These are phyloP conservation scores for Hyphodiscus sp. DNA, from an alignment of 2,329 filamentous ascomycete species.

Conservation along the genomic window DNA sequence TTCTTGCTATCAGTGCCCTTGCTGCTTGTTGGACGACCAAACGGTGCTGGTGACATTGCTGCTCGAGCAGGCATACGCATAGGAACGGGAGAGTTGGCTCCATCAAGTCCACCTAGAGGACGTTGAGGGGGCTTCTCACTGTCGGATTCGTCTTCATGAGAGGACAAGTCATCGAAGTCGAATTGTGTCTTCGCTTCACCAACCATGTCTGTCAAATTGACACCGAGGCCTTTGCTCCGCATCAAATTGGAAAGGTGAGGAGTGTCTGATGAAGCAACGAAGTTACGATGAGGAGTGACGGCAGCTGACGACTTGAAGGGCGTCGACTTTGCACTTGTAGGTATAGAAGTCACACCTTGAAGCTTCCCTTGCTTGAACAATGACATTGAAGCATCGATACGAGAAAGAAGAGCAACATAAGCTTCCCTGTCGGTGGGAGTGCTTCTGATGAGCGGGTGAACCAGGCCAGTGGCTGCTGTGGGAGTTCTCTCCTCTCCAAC, in stretches of 20 bases:
- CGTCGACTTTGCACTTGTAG: slow-evolving; percentile 28
- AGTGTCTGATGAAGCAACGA: slow-evolving; percentile 50
- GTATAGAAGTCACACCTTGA: slow-evolving; percentile 41
- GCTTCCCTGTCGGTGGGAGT: slow-evolving; percentile 49
- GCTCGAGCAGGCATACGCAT: slow-evolving; percentile 56
- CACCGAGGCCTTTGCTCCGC: slow-evolving; percentile 52
- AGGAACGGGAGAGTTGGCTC: slow-evolving; percentile 31
- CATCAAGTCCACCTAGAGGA: slow-evolving; percentile 31
- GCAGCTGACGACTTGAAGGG: slow-evolving; percentile 24
- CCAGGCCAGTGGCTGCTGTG: slow-evolving; percentile 38
- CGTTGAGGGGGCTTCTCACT: slow-evolving; percentile 32
- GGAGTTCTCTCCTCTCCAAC: slow-evolving; percentile 37
- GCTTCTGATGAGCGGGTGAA: slow-evolving; percentile 55
- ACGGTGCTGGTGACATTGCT: slow-evolving; percentile 44
- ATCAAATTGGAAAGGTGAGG: slow-evolving; percentile 64
- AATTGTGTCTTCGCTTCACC: slow-evolving; percentile 51
- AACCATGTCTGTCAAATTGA: slow-evolving; percentile 56
- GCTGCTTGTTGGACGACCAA: slow-evolving; percentile 47
- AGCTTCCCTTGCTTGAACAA: slow-evolving; percentile 46
- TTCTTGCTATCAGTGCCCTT: slow-evolving; percentile 41
- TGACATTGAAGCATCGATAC: slow-evolving; percentile 48
- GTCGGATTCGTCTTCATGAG: slow-evolving; percentile 50
- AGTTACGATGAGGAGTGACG: slow-evolving; percentile 28
- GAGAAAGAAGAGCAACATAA: slow-evolving; percentile 42
- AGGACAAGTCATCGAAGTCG: slow-evolving; percentile 42